phyloP scores from a whole-genome alignment of 768 basidiomycete species.

The Boletus subparvulus region DNA sequence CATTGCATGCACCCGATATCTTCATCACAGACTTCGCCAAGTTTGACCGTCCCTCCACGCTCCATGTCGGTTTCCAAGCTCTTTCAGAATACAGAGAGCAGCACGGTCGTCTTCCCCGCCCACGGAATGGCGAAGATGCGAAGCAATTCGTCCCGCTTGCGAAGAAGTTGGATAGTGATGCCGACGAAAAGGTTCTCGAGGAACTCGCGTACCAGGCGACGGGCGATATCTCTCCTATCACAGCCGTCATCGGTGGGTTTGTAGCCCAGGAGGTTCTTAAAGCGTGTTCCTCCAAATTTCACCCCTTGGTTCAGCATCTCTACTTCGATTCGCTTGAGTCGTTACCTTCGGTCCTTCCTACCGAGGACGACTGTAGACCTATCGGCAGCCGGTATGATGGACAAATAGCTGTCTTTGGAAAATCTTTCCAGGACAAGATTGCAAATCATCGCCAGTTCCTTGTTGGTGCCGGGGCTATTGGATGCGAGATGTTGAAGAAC shows the following conservation, averaged over 20 bases:
- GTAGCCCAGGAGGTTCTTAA: constrained; percentile 98
- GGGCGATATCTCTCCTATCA: constrained; percentile 86
- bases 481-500: constrained; percentile 99
- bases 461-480: constrained; percentile 98
- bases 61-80: constrained; percentile 95
- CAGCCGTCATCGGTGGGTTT: constrained; percentile 94
- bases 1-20: constrained; percentile 75
- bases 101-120: constrained; percentile 69
- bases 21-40: constrained; percentile 98
- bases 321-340: constrained; percentile 99
- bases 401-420: constrained; percentile 96
- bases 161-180: constrained; percentile 73
- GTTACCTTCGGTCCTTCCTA: constrained; percentile 70
- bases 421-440: constrained; percentile 88
- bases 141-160: constrained; percentile 67
- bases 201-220: constrained; percentile 90
- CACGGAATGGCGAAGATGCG: constrained; percentile 83
- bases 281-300: constrained; percentile 96
- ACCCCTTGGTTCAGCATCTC: constrained; percentile 90
- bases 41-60: constrained; percentile 86
- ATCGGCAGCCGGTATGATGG: constrained; percentile 84
- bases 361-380: constrained; percentile 83
- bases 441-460: constrained; percentile 90
- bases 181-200: constrained; percentile 76
- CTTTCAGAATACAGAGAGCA: constrained; percentile 73